These are phyloP conservation scores for Apiotrichum brassicae DNA, from an alignment of 1,284 basidiomycete species.

Conservation along the genomic window DNA sequence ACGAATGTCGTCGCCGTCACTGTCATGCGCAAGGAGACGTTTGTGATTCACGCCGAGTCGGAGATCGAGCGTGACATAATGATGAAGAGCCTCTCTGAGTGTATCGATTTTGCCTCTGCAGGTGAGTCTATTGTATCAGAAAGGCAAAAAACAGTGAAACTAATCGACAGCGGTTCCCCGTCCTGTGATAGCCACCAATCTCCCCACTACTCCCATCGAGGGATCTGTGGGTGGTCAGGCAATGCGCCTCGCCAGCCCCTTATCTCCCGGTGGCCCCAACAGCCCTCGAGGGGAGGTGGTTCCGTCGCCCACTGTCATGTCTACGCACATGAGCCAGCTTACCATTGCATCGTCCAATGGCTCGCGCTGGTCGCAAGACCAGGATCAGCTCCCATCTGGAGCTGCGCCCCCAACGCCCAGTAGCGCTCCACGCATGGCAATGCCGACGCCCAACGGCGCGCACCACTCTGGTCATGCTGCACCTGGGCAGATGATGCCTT, in stretches of 20 bases:
- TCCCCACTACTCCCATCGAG: not conserved
- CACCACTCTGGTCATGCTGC: no score
- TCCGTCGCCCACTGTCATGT: not conserved
- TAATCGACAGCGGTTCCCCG: not conserved
- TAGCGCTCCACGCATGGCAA: no score
- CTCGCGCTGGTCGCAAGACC: not conserved
- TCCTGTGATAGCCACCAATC: not conserved
- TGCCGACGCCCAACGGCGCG: no score
- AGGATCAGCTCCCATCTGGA: not conserved
- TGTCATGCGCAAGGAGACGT: constrained; percentile 82
- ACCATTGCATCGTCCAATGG: not conserved
- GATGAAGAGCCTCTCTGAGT: constrained; percentile 70
- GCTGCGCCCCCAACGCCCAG: no score
- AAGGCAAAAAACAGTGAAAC: not conserved
- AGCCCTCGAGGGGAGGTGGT: not conserved
- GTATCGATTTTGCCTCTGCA: constrained; percentile 69
- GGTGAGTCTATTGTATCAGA: no score
- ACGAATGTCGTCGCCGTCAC: constrained; percentile 64
- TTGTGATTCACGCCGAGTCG: constrained; percentile 64
- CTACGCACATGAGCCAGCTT: not conserved
- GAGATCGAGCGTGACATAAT: constrained; percentile 60
- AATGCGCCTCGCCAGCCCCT: constrained; percentile 31
- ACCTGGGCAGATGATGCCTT: not conserved
- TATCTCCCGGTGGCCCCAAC: constrained; percentile 4
- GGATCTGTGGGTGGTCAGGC: not conserved